phyloP scores from a whole-genome alignment of 305 asterid species.

The Fraxinus sp. region DNA sequence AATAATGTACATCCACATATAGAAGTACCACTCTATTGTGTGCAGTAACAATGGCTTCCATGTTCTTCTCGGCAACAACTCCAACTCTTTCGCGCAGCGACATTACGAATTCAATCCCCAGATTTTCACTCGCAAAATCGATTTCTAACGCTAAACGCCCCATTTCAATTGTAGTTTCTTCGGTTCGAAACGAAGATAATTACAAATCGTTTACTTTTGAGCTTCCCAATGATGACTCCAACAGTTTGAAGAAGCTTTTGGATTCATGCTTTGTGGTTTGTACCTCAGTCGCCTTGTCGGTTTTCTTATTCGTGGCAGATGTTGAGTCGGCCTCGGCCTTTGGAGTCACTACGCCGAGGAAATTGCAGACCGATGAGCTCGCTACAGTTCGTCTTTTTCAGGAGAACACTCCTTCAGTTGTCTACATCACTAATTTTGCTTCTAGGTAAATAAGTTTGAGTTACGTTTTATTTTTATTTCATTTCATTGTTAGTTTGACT shows the following conservation, averaged over 20 bases:
- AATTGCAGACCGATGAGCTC: conserved; percentile 88
- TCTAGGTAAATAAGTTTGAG: conserved; percentile 42
- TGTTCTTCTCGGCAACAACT: conserved; percentile 43
- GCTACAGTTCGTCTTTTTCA: conserved; percentile 92
- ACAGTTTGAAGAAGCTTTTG: conserved; percentile 47
- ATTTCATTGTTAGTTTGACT: neutral
- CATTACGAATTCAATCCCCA: conserved; percentile 30
- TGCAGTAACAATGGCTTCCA: conserved; percentile 38
- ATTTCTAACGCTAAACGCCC: conserved; percentile 24
- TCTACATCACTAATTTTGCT: conserved; percentile 89
- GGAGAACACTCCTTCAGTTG: conserved; percentile 94
- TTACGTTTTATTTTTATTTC: neutral
- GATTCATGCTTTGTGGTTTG: conserved; percentile 69
- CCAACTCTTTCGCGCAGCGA: conserved; percentile 32
- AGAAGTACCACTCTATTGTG: conserved; percentile 16
- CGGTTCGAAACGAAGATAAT: conserved; percentile 32
- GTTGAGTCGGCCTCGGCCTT: conserved; percentile 82
- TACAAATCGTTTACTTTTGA: conserved; percentile 23
- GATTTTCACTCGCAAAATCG: conserved; percentile 39
- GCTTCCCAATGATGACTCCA: conserved; percentile 23
- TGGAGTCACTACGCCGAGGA: conserved; percentile 62
- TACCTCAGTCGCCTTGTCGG: conserved; percentile 78
- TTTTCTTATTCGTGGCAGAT: conserved; percentile 50
- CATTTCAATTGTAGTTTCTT: conserved; percentile 35
- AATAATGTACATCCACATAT: conserved; percentile 35